Base-by-base conservation (phyloP, 257 asterid species). In the Solanum pennellii region DNA sequence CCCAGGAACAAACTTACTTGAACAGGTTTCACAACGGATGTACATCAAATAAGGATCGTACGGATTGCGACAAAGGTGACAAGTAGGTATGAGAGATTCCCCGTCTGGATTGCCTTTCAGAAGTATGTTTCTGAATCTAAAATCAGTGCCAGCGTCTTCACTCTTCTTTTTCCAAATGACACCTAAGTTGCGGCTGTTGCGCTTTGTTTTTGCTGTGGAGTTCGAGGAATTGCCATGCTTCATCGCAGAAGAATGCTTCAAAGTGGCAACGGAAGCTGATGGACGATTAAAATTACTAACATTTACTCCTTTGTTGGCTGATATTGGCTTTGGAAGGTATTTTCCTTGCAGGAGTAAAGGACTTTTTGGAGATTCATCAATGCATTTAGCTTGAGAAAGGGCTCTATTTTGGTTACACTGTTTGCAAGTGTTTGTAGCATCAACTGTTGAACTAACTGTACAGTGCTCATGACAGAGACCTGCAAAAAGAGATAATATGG, bases 391-490 rank as follows among this genome's bases (percentile, higher is more conserved):
- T 89, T 82, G 93, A 80, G 85, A 65, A 60, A 89, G 86, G n/a
- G 74, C 83, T 89, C 76, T 91, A 88, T 83, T 88, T 66, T 84
- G 89, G 86, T 87, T 87, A 89, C 98, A 96, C 60, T 86, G 91
- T 92, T 93, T 94, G 95, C 98, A 95, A 82, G 90, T 89, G 89
- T 87, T 90, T 85, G 87, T 18, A 88, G 44, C 65, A 27, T 88
- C 77, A 82, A 83, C 89, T 59, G 92, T 76, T 85, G 93, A 93
- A 89, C 93, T 89, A 68, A 91, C 59, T 20, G 97, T 91, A 88
- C 99, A 96, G 33, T 76, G 88, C 86, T 90, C 89, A 41, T 96
- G 99, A 91, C 95, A 96, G 86, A 92, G 89, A 84, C 96, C 99
- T 96, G 93, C 35, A 56, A 21, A 56, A 49, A 23, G 41, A 89